Percentiles rank a stretch among this genome's conserved stretches.
These are phyloP conservation scores for Aspergillus conjunctus DNA, from an alignment of 495 filamentous ascomycete species.

Conservation along the genomic window DNA sequence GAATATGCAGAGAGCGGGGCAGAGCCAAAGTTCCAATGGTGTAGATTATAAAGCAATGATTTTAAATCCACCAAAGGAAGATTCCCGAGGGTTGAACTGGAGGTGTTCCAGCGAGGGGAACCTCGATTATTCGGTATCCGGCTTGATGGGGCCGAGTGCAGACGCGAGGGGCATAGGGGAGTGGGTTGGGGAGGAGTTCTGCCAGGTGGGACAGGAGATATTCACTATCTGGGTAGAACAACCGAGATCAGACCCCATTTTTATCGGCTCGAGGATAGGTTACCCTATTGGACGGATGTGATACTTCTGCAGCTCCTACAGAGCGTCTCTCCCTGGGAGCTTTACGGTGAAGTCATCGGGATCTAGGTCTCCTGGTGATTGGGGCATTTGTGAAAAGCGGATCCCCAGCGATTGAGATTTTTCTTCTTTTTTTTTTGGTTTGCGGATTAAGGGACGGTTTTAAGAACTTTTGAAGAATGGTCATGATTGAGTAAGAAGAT, in stretches of 20 bases:
- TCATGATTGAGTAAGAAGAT: background rate
- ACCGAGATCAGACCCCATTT: slow-evolving; percentile 25
- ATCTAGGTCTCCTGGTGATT: background rate
- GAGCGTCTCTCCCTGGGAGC: background rate
- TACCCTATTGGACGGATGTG: no score
- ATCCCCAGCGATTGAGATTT: background rate
- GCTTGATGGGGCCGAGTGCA: slow-evolving; percentile 10
- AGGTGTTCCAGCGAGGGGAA: background rate
- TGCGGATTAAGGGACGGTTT: background rate
- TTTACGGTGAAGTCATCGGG: slow-evolving; percentile 10
- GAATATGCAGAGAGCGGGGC: slow-evolving; percentile 16
- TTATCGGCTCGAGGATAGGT: slow-evolving; percentile 17
- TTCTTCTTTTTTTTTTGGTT: background rate
- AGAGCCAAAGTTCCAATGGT: slow-evolving; percentile 1
- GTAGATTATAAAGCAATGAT: slow-evolving; percentile 23
- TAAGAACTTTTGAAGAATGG: background rate
- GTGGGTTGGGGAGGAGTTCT: background rate
- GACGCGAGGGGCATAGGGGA: background rate
- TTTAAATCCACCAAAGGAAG: slow-evolving; percentile 10
- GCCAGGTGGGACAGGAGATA: slow-evolving; percentile 27
- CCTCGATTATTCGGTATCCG: background rate
- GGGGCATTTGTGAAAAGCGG: background rate
- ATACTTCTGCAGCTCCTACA: no score
- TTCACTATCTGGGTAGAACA: slow-evolving; percentile 33
- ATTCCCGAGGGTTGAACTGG: slow-evolving; percentile 13